Evolutionary conservation across 2,329 filamentous ascomycete genomes (phyloP).

Genomic region (Orbilia ellipsospora): DNA sequence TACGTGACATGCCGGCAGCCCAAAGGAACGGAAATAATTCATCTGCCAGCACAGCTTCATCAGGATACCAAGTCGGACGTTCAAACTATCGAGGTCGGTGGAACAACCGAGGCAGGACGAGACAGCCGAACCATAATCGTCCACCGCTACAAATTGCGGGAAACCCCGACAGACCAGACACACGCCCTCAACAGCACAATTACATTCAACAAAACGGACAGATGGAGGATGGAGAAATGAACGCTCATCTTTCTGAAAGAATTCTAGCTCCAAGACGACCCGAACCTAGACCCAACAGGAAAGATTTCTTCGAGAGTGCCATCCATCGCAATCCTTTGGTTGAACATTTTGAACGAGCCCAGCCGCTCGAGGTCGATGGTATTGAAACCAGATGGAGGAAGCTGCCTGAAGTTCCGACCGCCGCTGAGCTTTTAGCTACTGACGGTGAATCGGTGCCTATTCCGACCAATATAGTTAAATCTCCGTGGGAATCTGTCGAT

Average conservation of each 20-base stretch:
- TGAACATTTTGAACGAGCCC: slow-evolving; percentile 55
- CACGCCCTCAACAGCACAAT: neutral
- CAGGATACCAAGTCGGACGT: neutral
- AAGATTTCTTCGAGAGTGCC: neutral
- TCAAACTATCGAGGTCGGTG: neutral
- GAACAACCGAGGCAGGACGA: neutral
- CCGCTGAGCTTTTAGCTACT: slow-evolving; percentile 67
- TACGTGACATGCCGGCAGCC: slow-evolving; percentile 6
- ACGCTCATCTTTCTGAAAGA: slow-evolving; percentile 49
- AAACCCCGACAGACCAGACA: slow-evolving; percentile 13
- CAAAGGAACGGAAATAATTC: neutral
- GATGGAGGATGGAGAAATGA: slow-evolving; percentile 37
- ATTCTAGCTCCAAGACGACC: slow-evolving; percentile 34
- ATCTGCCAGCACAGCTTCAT: neutral
- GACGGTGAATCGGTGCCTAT: slow-evolving; percentile 61
- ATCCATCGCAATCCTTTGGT: slow-evolving; percentile 32
- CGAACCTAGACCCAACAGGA: slow-evolving; percentile 18
- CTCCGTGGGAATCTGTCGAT: slow-evolving; percentile 71
- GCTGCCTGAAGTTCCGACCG: slow-evolving; percentile 69
- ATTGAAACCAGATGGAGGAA: slow-evolving; percentile 60
- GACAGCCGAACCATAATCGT: slow-evolving; percentile 10
- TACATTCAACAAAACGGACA: neutral
- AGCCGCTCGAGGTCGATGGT: slow-evolving; percentile 35
- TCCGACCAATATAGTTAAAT: slow-evolving; percentile 68
- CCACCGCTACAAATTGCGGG: slow-evolving; percentile 24